Percentiles rank a stretch among this genome's conserved stretches.
Evolutionary conservation across 495 filamentous ascomycete species (phyloP).

Genomic region (Aspergillus hancockii): DNA sequence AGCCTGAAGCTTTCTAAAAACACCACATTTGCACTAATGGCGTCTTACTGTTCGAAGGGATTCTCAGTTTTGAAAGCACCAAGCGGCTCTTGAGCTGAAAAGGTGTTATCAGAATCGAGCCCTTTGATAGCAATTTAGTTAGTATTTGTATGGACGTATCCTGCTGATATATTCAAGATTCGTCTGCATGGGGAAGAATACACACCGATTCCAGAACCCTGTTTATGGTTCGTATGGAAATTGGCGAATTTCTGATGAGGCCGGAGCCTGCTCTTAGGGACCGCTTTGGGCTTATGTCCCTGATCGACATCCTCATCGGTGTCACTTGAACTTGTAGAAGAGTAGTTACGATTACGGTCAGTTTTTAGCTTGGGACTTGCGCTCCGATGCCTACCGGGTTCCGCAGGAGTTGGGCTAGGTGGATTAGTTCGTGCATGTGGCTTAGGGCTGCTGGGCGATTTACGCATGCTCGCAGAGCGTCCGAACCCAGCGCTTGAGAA

Average conservation of each 20-base stretch:
- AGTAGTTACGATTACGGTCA: constrained; percentile 25
- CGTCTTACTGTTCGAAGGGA: constrained; percentile 26
- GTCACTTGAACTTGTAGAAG: constrained; percentile 44
- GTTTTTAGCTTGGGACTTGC: constrained; percentile 39
- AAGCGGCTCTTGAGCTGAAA: constrained; percentile 26
- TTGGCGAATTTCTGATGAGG: constrained; percentile 38
- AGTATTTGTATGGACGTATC: constrained; percentile 13
- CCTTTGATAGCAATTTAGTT: constrained; percentile 33
- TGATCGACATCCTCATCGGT: constrained; percentile 25
- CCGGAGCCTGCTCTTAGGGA: constrained; percentile 44
- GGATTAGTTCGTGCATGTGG: constrained; percentile 36
- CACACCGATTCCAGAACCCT: constrained; percentile 37
- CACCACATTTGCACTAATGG: background rate
- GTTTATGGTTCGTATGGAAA: constrained; percentile 26
- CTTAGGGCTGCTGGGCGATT: constrained; percentile 37
- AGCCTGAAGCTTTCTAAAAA: background rate
- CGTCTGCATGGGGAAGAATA: constrained; percentile 4
- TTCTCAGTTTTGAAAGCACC: constrained; percentile 10
- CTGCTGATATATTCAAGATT: background rate
- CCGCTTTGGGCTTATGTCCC: constrained; percentile 40
- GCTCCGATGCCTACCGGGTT: constrained; percentile 37
- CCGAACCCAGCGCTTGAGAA: constrained; percentile 46
- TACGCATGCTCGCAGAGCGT: constrained; percentile 48
- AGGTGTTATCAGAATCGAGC: constrained; percentile 42
- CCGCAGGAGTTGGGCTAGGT: constrained; percentile 32